Evolutionary conservation across 148 eudicot genomes (phyloP).

Genomic region (Chenopodium album): DNA sequence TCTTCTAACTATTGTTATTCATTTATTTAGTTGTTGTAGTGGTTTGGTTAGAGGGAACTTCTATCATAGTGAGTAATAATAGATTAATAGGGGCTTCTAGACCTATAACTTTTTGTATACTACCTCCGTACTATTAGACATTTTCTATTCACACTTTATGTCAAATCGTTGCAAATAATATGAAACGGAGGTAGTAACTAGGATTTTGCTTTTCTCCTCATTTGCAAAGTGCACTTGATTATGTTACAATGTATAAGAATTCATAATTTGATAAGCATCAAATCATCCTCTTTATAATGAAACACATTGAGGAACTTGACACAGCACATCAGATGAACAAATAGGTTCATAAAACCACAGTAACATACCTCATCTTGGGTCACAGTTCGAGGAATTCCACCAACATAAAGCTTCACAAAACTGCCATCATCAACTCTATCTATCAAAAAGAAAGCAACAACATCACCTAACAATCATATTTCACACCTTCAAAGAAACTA

Average conservation of each 20-base stretch:
- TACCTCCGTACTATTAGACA: too few relatives aligned
- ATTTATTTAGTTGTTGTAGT: neutral
- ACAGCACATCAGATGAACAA: neutral
- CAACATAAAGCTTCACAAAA: conserved; percentile 62
- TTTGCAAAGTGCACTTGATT: too few relatives aligned
- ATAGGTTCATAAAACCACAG: neutral
- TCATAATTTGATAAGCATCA: neutral
- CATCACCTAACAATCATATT: neutral
- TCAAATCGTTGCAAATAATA: too few relatives aligned
- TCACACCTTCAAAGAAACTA: neutral
- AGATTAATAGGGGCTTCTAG: too few relatives aligned
- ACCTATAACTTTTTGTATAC: too few relatives aligned
- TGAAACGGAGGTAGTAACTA: too few relatives aligned
- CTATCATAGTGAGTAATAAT: too few relatives aligned
- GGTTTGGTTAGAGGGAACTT: neutral
- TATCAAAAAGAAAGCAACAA: conserved; percentile 18
- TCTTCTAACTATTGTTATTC: neutral
- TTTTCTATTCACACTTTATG: too few relatives aligned
- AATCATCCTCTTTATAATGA: neutral
- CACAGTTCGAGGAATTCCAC: conserved; percentile 44
- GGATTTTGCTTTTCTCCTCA: too few relatives aligned
- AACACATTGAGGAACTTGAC: neutral
- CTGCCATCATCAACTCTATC: conserved; percentile 40
- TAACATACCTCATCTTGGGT: conserved; percentile 53
- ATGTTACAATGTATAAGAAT: neutral